Percentiles rank a stretch among this genome's conserved stretches.
phyloP scores from a whole-genome alignment of 192 early-diverging fungal species.

The Gonapodya sp. region DNA sequence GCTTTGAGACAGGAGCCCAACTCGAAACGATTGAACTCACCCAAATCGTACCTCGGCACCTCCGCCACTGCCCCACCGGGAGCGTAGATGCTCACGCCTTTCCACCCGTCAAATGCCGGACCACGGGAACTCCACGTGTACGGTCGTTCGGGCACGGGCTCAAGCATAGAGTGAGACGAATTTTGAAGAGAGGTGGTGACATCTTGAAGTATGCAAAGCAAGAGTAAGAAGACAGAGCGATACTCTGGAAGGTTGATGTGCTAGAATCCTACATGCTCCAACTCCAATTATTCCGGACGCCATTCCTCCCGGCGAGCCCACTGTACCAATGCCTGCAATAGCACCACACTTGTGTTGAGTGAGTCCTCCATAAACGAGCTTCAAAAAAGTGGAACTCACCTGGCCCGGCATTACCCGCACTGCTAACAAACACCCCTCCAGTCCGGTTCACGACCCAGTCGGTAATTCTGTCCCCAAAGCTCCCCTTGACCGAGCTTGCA shows the following conservation, averaged over 20 bases:
- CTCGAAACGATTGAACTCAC: conserved; percentile 67
- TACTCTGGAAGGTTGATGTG: neutral
- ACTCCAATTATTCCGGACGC: conserved; percentile 71
- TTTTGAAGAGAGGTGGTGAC: neutral
- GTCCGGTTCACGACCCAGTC: conserved; percentile 75
- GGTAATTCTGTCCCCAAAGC: conserved; percentile 69
- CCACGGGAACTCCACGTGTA: conserved; percentile 89
- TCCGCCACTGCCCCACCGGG: conserved; percentile 90
- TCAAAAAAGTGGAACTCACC: too few species aligned
- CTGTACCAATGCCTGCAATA: conserved; percentile 28
- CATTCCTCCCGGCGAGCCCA: conserved; percentile 74
- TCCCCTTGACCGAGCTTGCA: conserved; percentile 53
- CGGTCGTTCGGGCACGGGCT: conserved; percentile 64
- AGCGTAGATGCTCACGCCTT: conserved; percentile 26
- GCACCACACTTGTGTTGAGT: too few species aligned
- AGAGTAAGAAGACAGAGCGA: neutral
- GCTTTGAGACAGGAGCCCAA: conserved; percentile 91
- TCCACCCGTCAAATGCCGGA: conserved; percentile 66
- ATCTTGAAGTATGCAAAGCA: neutral
- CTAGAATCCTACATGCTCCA: conserved; percentile 59
- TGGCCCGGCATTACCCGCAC: conserved; percentile 89
- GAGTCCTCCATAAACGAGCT: too few species aligned
- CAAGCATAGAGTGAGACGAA: conserved; percentile 39
- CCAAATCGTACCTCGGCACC: conserved; percentile 70
- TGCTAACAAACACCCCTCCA: conserved; percentile 76